These are phyloP conservation scores for Pythium aquatile DNA, from an alignment of 352 stramenopile species.

Conservation along the genomic window DNA sequence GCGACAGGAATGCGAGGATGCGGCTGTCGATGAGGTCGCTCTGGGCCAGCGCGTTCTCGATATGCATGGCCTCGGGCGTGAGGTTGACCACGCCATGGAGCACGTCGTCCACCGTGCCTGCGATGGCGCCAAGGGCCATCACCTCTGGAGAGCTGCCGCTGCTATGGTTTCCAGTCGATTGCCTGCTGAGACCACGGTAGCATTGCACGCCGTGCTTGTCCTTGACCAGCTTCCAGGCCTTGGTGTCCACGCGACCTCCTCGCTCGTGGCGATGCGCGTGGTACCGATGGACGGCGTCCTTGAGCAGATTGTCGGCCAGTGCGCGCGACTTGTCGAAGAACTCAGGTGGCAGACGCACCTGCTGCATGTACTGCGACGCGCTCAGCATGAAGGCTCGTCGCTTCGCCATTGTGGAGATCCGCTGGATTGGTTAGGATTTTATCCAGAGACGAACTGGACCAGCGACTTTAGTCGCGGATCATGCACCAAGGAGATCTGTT, in stretches of 20 bases:
- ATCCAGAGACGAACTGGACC: neutral
- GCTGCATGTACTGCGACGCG: conserved; percentile 31
- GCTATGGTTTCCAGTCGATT: neutral
- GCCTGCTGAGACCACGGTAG: conserved; percentile 25
- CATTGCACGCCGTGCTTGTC: conserved; percentile 42
- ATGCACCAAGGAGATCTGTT: neutral
- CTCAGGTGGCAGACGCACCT: conserved; percentile 25
- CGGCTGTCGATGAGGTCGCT: conserved; percentile 53
- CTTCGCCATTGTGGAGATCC: conserved; percentile 19
- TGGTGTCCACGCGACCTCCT: conserved; percentile 33
- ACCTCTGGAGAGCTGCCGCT: conserved; percentile 31
- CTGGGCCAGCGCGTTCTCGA: conserved; percentile 46
- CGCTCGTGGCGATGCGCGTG: conserved; percentile 38
- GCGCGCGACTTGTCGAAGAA: conserved; percentile 22
- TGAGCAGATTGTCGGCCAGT: conserved; percentile 24
- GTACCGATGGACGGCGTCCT: conserved; percentile 29
- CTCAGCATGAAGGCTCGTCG: conserved; percentile 25
- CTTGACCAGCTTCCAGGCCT: conserved; percentile 44
- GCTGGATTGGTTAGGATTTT: neutral
- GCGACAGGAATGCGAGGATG: conserved; percentile 48
- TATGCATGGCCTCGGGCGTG: conserved; percentile 58
- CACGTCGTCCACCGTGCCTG: conserved; percentile 43
- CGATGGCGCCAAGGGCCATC: conserved; percentile 40
- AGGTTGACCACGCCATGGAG: conserved; percentile 56
- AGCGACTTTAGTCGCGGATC: neutral